Evolutionary conservation across 257 asterid species (phyloP).

Genomic region (Asclepias syriaca): DNA sequence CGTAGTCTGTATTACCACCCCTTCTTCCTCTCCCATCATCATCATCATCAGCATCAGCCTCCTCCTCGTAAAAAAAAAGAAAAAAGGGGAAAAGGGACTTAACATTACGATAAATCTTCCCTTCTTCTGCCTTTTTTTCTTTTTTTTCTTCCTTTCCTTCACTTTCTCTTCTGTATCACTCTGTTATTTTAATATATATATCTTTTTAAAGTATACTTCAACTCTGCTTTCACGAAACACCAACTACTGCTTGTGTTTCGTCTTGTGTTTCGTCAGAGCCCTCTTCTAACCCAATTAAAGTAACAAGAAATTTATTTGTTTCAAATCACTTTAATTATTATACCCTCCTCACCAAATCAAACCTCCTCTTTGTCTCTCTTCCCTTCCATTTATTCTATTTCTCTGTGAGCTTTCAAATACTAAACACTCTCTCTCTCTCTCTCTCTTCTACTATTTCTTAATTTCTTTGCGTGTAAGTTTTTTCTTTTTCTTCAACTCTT

Average conservation of each 20-base stretch:
- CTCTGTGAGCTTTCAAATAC: neutral
- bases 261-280: neutral
- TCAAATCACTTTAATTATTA: neutral
- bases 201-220: neutral
- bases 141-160: neutral
- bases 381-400: neutral
- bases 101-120: neutral
- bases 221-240: slow-evolving; percentile 24
- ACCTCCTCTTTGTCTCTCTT: neutral
- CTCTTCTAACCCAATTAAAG: slow-evolving; percentile 14
- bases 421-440: neutral
- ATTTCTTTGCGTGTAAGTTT: neutral
- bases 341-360: slow-evolving; percentile 1
- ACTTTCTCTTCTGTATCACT: neutral
- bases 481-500: neutral
- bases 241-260: slow-evolving; percentile 5
- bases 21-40: slow-evolving; percentile 3
- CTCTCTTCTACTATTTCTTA: neutral
- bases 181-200: too few relatives aligned
- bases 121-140: neutral
- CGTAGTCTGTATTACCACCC: slow-evolving; percentile 4
- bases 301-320: slow-evolving; percentile 2
- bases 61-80: too few relatives aligned
- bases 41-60: neutral
- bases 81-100: slow-evolving; percentile 1